phyloP scores from a whole-genome alignment of 2,329 filamentous ascomycete species.

The Fonsecaea pedrosoi region DNA sequence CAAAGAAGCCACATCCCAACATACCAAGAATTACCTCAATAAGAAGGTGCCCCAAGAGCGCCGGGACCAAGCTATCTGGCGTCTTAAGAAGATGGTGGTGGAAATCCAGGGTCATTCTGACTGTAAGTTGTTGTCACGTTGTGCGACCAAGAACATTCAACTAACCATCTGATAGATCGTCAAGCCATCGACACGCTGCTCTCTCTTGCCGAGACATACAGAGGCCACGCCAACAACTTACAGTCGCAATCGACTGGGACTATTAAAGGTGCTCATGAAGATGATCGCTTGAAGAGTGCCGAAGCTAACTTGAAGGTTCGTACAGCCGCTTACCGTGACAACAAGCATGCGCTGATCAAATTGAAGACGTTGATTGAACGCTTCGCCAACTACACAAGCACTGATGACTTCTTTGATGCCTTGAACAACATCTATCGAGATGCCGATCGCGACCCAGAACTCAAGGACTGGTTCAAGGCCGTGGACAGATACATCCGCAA shows the following conservation, averaged over 20 bases:
- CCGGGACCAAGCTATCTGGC: slow-evolving; percentile 88
- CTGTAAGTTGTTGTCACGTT: slow-evolving; percentile 58
- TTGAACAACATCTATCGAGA: slow-evolving; percentile 86
- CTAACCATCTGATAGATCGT: slow-evolving; percentile 62
- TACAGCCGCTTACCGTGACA: slow-evolving; percentile 49
- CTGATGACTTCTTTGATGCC: slow-evolving; percentile 81
- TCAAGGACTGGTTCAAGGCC: slow-evolving; percentile 86
- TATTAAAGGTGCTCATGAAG: slow-evolving; percentile 73
- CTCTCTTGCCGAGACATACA: slow-evolving; percentile 82
- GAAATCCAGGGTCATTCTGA: slow-evolving; percentile 96
- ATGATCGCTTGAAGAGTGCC: slow-evolving; percentile 70
- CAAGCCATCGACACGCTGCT: slow-evolving; percentile 89
- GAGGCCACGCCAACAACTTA: slow-evolving; percentile 71
- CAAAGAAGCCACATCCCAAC: slow-evolving; percentile 49
- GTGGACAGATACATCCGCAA: slow-evolving; percentile 79
- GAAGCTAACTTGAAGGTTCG: slow-evolving; percentile 78
- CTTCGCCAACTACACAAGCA: slow-evolving; percentile 92
- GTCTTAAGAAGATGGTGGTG: slow-evolving; percentile 96
- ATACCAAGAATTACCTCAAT: slow-evolving; percentile 75
- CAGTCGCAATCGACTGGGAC: slow-evolving; percentile 70
- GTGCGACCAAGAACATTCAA: slow-evolving; percentile 15
- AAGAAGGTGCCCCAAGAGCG: slow-evolving; percentile 92
- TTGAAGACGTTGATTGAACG: slow-evolving; percentile 83
- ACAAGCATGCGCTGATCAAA: slow-evolving; percentile 57
- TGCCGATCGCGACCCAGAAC: slow-evolving; percentile 83